Base-by-base conservation (phyloP, 345 rosid genomes). In the Brassica cretica region DNA sequence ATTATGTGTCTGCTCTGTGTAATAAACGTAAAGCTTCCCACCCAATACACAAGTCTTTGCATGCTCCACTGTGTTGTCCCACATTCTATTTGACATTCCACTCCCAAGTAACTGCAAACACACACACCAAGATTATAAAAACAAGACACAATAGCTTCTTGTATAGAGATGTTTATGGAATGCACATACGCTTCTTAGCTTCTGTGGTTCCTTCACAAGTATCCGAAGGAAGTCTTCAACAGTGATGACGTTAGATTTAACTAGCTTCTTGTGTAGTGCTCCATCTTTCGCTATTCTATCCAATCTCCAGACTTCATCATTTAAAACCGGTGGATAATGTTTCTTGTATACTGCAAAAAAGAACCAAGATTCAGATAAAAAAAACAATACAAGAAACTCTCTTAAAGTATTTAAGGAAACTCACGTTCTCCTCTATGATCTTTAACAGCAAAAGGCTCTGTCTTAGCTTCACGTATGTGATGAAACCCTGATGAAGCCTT, bases 391-490 rank as follows among this genome's bases (percentile, higher is more conserved):
- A 41, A 11, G 19, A 46, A 30, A 41, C 49, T 66, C 24, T 64
- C 46, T 21, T 66, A 3, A 18, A 76, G 14, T 8, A 8, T 5
- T 30, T 41, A 49, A 25, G 2, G 18, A 78, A 78, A 84, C 98
- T 82, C 74, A 92, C 97, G 80, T 88, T 92, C 97, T 85, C 98
- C 95, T 69, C 98, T 86, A 69, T 94, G 98, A 86, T 94, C 98
- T 80, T 94, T 94, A 70, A 94, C 98, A 64, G 93, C 85, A 85
- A 94, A 92, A 66, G 95, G 92, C 78, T 91, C 91, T 1, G 95
- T 89, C 84, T 90, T 92, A 64, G 92, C 97, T 84, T 91, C 97
- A 16, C 89, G 91, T 61, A 94, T 82, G 33, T 81, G 83, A 67
- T 81, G 83, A 67, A 79, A 81, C 60, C 90, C 89, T 1, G 89